phyloP scores from a whole-genome alignment of 2,329 filamentous ascomycete species.

The Cladobotryum mycophilum region DNA sequence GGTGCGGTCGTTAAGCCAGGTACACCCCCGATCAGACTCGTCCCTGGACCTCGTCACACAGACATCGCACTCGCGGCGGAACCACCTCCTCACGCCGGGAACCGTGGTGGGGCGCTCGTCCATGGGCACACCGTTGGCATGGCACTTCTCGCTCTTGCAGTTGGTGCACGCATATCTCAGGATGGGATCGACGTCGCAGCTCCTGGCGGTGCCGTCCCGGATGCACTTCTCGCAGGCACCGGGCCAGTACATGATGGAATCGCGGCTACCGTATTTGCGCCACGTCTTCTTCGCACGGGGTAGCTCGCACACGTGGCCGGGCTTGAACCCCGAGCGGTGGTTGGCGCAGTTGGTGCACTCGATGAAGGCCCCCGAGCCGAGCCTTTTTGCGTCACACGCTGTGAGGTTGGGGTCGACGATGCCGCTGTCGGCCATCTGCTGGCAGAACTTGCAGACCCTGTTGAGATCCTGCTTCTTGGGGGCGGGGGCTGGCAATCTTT shows the following conservation, averaged over 20 bases:
- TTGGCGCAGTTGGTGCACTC: constrained; percentile 23
- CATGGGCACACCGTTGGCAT: constrained; percentile 8
- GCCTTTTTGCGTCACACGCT: constrained; percentile 13
- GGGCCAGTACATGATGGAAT: constrained; percentile 11
- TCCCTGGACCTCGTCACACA: constrained; percentile 14
- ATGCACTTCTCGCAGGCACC: constrained; percentile 14
- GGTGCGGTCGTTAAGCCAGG: constrained; percentile 17
- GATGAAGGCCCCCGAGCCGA: constrained; percentile 8
- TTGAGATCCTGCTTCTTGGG: neutral
- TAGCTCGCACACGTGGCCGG: constrained; percentile 12
- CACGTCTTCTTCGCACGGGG: constrained; percentile 3
- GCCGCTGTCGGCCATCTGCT: constrained; percentile 2
- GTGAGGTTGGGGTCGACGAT: neutral
- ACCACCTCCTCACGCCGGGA: constrained; percentile 16
- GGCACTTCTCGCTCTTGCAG: constrained; percentile 12
- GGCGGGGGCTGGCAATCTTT: neutral
- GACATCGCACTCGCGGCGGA: constrained; percentile 19
- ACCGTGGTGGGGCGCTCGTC: constrained; percentile 13
- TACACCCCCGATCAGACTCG: constrained; percentile 12
- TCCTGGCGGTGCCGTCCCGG: neutral
- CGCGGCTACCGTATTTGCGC: constrained; percentile 13
- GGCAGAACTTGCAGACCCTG: constrained; percentile 15
- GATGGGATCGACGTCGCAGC: constrained; percentile 20
- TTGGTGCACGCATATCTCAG: constrained; percentile 15
- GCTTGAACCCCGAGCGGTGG: constrained; percentile 10